Evolutionary conservation across 352 stramenopile species (phyloP).

Genomic region (Plasmopara viticola): DNA sequence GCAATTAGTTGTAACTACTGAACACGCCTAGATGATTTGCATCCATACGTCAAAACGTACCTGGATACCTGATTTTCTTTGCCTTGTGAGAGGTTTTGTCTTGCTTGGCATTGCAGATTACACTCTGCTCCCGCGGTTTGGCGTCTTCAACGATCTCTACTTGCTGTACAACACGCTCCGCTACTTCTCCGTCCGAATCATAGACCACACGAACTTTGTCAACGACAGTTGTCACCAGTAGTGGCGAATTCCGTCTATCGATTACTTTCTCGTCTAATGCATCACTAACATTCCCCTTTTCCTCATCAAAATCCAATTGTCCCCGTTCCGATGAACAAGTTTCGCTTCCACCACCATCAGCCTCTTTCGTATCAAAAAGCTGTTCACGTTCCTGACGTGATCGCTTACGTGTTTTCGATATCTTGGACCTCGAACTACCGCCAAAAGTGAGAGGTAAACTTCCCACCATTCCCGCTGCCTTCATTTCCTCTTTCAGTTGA

Average conservation of each 20-base stretch:
- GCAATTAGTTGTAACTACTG: not conserved
- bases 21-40: not conserved
- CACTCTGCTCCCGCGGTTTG: constrained; percentile 6
- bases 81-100: constrained; percentile 12
- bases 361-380: not conserved
- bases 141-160: constrained; percentile 24
- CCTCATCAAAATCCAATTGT: not conserved
- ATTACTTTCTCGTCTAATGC: constrained; percentile 1
- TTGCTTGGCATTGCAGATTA: constrained; percentile 7
- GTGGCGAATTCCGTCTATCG: not conserved
- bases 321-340: not conserved
- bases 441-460: constrained; percentile 60
- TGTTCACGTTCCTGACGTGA: constrained; percentile 1
- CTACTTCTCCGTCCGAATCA: constrained; percentile 58
- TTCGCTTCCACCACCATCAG: not conserved
- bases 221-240: constrained; percentile 20
- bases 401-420: constrained; percentile 26
- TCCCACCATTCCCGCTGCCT: constrained; percentile 40
- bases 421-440: constrained; percentile 2
- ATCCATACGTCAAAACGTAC: constrained; percentile 11
- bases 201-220: constrained; percentile 62
- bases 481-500: constrained; percentile 59
- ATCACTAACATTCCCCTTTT: constrained; percentile 1
- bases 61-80: constrained; percentile 31
- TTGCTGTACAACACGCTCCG: constrained; percentile 33